Base-by-base conservation (phyloP, 257 asterid species). In the Nicotiana knightiana region DNA sequence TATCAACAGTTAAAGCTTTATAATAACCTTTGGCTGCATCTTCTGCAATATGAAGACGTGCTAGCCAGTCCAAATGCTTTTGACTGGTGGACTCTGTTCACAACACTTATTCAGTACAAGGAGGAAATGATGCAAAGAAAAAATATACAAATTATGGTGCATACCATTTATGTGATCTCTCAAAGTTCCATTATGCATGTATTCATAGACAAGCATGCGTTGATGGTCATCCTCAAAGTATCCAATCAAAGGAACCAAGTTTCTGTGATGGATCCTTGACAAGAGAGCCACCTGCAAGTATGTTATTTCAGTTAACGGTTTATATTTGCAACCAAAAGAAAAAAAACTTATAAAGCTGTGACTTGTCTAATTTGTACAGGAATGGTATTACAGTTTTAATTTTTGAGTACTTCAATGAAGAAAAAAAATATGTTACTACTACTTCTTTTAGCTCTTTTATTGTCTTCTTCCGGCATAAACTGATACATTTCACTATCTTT, bases 101-200 rank as follows among this genome's bases (percentile, higher is more conserved):
- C 57, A 82, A 71, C 73, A 43, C 51, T 81, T 43, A 61, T 64
- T 17, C 59, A 57, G 4, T 17, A 63, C 18, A 63, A 4, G 6
- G 35, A 77, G 4, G 66, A 54, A 77, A 59, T 26, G 7, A 73
- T 51, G 63, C 79, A 51, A 37, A 30, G 33, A 30, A 51, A 51
- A 51, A 71, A 63, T 66, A 18, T 24, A 21, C 15, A 62, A 77
- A 77, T 32, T 43, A 28, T 71, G 75, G 66, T 58, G 65, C 87
- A 65, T 64, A 90, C 97, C 97, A 54, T 89, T 92, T 82, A 94
- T 85, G 58, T 94, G 99, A 89, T 96, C 98, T 54, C 97, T 88
- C 88, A 96, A 89, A 81, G 99, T 93, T 83, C 99, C 99, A 57
- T 96, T 93, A 84, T 96, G 99, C 99, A 96, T 94, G 91, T 93